Evolutionary conservation across 371 early-diverging fungal genomes (phyloP).

Genomic region (Syncephalis fuscata): DNA sequence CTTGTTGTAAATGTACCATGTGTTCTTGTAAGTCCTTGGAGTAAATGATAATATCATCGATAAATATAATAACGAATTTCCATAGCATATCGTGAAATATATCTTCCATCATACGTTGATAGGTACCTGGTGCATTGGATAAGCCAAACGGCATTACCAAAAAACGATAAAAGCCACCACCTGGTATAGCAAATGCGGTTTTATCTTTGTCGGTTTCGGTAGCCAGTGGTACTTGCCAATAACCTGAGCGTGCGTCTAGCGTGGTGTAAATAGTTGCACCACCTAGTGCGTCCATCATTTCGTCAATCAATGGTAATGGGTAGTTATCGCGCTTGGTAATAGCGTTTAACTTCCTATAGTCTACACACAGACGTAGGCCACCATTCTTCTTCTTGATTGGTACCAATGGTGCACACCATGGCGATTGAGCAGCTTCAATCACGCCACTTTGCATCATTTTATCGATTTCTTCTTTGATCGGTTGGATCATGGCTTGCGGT

Average conservation of each 20-base stretch:
- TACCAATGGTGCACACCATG: slow-evolving; percentile 10
- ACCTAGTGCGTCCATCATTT: slow-evolving; percentile 10
- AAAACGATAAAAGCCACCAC: slow-evolving; percentile 22
- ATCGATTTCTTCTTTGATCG: slow-evolving; percentile 12
- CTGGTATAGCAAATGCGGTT: slow-evolving; percentile 26
- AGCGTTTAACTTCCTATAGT: slow-evolving; percentile 14
- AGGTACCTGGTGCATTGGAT: slow-evolving; percentile 17
- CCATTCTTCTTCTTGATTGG: slow-evolving; percentile 9
- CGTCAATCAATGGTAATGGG: slow-evolving; percentile 21
- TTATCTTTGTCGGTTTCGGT: slow-evolving; percentile 13
- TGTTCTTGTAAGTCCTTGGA: slow-evolving; percentile 19
- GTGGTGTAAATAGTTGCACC: slow-evolving; percentile 10
- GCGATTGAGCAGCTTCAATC: slow-evolving; percentile 7
- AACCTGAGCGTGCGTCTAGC: slow-evolving; percentile 19
- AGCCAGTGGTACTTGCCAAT: slow-evolving; percentile 15
- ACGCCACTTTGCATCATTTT: slow-evolving; percentile 6
- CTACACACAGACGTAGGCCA: slow-evolving; percentile 3
- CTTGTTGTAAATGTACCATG: slow-evolving; percentile 10
- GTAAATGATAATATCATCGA: slow-evolving; percentile 41
- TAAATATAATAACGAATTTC: slow-evolving; percentile 19
- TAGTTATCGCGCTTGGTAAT: slow-evolving; percentile 14
- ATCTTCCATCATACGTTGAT: slow-evolving; percentile 15
- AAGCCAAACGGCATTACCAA: slow-evolving; percentile 18
- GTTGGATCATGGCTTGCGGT: slow-evolving; percentile 11
- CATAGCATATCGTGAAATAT: slow-evolving; percentile 10